A percentile compares a stretch with the other conserved stretches of the same genome.
These are phyloP conservation scores for Chlorella sp. DNA, from an alignment of 139 green algal species.

Conservation along the genomic window DNA sequence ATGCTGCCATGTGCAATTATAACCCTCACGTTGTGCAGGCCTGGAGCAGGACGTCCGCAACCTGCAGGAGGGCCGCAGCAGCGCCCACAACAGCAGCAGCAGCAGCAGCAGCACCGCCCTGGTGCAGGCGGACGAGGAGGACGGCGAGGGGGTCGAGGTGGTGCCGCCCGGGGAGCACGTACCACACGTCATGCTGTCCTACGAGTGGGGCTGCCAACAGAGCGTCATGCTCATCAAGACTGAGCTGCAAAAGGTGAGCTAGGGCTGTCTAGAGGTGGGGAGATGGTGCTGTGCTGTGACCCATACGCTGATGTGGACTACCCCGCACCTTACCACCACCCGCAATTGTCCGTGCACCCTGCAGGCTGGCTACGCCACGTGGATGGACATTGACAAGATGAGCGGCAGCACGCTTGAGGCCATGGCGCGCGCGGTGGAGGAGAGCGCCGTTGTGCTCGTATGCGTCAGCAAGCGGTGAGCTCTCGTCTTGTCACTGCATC, in stretches of 20 bases:
- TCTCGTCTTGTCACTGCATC: background rate
- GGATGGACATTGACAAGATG: conserved; percentile 43
- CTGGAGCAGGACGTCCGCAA: conserved; percentile 34
- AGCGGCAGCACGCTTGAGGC: conserved; percentile 41
- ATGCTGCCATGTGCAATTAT: too few relatives aligned
- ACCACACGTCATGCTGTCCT: conserved; percentile 48
- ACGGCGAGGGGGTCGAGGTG: background rate
- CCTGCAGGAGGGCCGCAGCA: conserved; percentile 17
- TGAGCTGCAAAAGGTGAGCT: conserved; percentile 38
- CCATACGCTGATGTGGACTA: too few relatives aligned
- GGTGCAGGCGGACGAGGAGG: background rate
- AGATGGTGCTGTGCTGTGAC: too few relatives aligned
- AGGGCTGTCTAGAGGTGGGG: too few relatives aligned
- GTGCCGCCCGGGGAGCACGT: background rate
- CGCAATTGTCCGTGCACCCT: background rate
- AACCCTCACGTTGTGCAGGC: too few relatives aligned
- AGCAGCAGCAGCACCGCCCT: too few relatives aligned
- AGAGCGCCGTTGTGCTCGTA: conserved; percentile 36
- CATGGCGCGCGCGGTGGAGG: conserved; percentile 47
- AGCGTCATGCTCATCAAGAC: conserved; percentile 40
- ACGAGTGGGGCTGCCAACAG: conserved; percentile 50
- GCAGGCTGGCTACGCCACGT: conserved; percentile 12
- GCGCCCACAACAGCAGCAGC: background rate
- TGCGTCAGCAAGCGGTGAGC: conserved; percentile 39
- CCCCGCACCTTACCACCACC: too few relatives aligned